These are phyloP conservation scores for Oryza brachyantha DNA, from an alignment of 176 grass and related monocot species.

Conservation along the genomic window DNA sequence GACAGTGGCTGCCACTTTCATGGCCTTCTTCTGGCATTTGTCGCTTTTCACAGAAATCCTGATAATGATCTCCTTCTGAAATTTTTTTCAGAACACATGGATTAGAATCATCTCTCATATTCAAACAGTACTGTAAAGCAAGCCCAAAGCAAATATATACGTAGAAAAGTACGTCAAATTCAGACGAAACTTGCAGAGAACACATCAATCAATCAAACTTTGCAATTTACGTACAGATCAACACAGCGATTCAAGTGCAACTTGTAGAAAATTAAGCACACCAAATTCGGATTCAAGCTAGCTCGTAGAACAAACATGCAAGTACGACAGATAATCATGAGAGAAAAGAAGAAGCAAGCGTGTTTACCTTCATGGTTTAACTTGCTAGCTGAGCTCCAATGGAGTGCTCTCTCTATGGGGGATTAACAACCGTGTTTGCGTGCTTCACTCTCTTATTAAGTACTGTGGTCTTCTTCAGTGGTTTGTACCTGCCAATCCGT, in stretches of 20 bases:
- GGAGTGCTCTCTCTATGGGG: no score
- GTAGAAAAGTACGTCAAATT: no score
- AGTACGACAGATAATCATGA: neutral
- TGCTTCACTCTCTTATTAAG: neutral
- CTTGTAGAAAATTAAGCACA: neutral
- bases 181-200: no score
- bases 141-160: no score
- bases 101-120: neutral
- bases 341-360: neutral
- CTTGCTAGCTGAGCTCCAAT: neutral
- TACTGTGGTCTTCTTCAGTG: neutral
- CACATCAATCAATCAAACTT: no score
- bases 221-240: no score
- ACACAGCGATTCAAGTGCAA: neutral
- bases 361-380: neutral
- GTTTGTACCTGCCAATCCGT: neutral
- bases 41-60: conserved; percentile 34
- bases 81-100: neutral
- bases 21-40: conserved; percentile 42
- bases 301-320: no score
- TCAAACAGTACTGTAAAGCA: no score
- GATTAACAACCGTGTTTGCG: neutral
- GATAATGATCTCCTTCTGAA: conserved; percentile 57
- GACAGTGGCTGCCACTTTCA: conserved; percentile 42
- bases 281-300: no score